Evolutionary conservation across 208 protist species (phyloP).

Genomic region (Strigomonas oncopelti): DNA sequence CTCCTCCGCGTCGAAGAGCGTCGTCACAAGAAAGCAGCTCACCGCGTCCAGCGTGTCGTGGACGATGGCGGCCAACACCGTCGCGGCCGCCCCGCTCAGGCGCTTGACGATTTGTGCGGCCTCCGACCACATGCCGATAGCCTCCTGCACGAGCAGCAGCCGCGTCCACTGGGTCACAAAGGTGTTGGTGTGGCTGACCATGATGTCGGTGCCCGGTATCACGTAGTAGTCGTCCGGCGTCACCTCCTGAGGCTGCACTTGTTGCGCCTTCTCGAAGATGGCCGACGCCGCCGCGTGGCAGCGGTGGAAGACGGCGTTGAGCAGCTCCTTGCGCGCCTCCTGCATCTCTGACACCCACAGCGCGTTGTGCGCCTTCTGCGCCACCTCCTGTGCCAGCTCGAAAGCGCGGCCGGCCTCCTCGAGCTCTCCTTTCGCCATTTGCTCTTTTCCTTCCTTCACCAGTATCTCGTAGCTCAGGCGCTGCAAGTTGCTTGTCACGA

Average conservation of each 20-base stretch:
- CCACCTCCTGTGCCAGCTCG: slow-evolving; percentile 69
- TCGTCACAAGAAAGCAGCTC: slow-evolving; percentile 55
- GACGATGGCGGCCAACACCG: slow-evolving; percentile 41
- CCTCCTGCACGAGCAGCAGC: slow-evolving; percentile 82
- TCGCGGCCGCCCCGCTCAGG: slow-evolving; percentile 45
- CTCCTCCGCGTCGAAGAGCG: slow-evolving; percentile 54
- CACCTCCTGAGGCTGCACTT: slow-evolving; percentile 24
- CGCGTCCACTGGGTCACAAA: slow-evolving; percentile 84
- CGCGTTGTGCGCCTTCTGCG: slow-evolving; percentile 80
- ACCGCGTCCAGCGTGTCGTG: slow-evolving; percentile 59
- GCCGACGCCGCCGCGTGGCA: slow-evolving; percentile 78
- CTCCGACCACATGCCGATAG: slow-evolving; percentile 75
- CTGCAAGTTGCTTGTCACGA: slow-evolving; percentile 86
- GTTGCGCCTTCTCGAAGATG: slow-evolving; percentile 65
- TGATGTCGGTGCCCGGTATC: slow-evolving; percentile 65
- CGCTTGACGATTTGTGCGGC: slow-evolving; percentile 40
- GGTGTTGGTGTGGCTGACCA: slow-evolving; percentile 65
- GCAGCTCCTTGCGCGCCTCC: slow-evolving; percentile 67
- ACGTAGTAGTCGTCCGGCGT: slow-evolving; percentile 78
- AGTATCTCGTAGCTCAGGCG: slow-evolving; percentile 88
- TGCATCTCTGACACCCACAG: slow-evolving; percentile 80
- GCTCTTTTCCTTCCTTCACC: slow-evolving; percentile 62
- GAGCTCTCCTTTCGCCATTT: slow-evolving; percentile 65
- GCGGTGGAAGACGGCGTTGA: slow-evolving; percentile 79
- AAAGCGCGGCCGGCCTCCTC: slow-evolving; percentile 73